Evolutionary conservation across 2,329 filamentous ascomycete genomes (phyloP).

Genomic region (Nigrospora osmanthi): DNA sequence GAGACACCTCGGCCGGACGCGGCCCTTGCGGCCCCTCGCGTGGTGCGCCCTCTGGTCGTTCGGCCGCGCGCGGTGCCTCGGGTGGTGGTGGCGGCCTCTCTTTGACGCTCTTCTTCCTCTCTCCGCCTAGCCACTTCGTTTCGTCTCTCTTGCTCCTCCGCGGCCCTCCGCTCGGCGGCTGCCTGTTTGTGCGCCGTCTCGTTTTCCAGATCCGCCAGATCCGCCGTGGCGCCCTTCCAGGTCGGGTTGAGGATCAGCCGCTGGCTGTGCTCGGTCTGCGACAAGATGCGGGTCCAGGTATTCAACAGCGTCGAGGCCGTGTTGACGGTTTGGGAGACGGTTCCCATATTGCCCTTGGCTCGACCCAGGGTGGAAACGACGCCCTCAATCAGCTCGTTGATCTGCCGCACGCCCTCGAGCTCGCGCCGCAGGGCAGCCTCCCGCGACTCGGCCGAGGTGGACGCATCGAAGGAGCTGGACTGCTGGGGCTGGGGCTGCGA

Average conservation of each 20-base stretch:
- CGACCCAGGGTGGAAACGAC: constrained; percentile 65
- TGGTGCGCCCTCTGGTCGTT: constrained; percentile 1
- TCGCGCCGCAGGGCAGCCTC: constrained; percentile 72
- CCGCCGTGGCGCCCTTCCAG: constrained; percentile 85
- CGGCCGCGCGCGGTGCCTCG: background rate
- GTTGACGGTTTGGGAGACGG: constrained; percentile 75
- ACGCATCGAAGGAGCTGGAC: constrained; percentile 31
- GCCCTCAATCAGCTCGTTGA: constrained; percentile 82
- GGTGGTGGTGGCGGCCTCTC: constrained; percentile 16
- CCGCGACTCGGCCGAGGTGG: constrained; percentile 58
- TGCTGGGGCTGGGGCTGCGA: constrained; percentile 24
- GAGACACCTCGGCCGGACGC: constrained; percentile 27
- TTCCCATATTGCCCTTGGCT: constrained; percentile 76
- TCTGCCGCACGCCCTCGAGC: constrained; percentile 72
- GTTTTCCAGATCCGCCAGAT: constrained; percentile 78
- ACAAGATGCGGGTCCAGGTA: constrained; percentile 92
- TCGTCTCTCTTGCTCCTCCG: constrained; percentile 70
- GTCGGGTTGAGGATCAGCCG: constrained; percentile 78
- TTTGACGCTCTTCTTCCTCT: constrained; percentile 51
- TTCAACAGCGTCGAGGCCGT: constrained; percentile 86
- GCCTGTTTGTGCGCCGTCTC: constrained; percentile 68
- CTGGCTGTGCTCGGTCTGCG: constrained; percentile 96
- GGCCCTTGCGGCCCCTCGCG: constrained; percentile 18
- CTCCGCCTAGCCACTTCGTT: constrained; percentile 60
- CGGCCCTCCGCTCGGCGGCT: constrained; percentile 67